A percentile compares a stretch with the other conserved stretches of the same genome.
These are phyloP conservation scores for Galeopsis tetrahit DNA, from an alignment of 257 asterid species.

Conservation along the genomic window DNA sequence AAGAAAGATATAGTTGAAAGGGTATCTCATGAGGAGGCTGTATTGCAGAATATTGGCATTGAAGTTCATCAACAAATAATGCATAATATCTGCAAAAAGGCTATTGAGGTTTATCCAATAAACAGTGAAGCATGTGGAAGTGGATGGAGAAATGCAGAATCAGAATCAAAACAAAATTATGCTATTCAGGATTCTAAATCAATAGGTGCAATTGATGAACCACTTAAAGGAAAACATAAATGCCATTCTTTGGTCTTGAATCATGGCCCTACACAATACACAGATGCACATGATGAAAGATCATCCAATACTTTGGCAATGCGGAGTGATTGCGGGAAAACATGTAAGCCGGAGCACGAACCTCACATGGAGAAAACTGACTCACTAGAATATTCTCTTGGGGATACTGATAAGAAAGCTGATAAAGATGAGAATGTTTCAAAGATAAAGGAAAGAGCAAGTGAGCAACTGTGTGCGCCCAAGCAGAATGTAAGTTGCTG, in stretches of 20 bases:
- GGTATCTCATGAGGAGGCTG: constrained; percentile 41
- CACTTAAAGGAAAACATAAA: constrained; percentile 32
- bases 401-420: constrained; percentile 38
- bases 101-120: constrained; percentile 28
- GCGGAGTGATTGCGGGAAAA: constrained; percentile 32
- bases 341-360: constrained; percentile 40
- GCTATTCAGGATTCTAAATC: constrained; percentile 35
- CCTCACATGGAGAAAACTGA: constrained; percentile 39
- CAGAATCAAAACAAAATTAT: constrained; percentile 32
- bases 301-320: constrained; percentile 32
- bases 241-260: constrained; percentile 32
- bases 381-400: constrained; percentile 34
- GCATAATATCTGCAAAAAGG: constrained; percentile 29
- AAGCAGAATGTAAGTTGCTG: constrained; percentile 34
- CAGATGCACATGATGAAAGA: constrained; percentile 32
- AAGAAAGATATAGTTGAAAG: constrained; percentile 31
- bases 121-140: constrained; percentile 39
- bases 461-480: constrained; percentile 38
- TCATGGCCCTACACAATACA: constrained; percentile 38
- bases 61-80: constrained; percentile 38
- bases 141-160: constrained; percentile 37
- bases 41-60: constrained; percentile 42
- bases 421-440: constrained; percentile 33
- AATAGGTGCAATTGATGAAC: constrained; percentile 37
- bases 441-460: constrained; percentile 33